phyloP scores from a whole-genome alignment of 805 yeast species.

The Nakazawaea wickerhamii region DNA sequence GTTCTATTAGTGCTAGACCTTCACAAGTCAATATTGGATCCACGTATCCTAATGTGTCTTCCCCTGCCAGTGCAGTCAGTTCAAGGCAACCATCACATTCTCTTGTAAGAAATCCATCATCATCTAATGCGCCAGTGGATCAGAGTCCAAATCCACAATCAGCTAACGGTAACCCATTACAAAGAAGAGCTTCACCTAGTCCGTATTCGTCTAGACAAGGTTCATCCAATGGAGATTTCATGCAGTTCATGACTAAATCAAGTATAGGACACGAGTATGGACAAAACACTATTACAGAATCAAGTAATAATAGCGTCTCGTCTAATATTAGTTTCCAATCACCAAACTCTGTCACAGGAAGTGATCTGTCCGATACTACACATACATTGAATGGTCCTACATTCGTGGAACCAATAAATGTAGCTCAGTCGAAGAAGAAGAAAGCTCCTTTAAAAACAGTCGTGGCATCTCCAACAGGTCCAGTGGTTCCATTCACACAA shows the following conservation, averaged over 20 bases:
- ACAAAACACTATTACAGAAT: not conserved
- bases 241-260: constrained; percentile 8
- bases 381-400: constrained; percentile 6
- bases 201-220: constrained; percentile 15
- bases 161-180: not conserved
- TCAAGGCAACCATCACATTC: constrained; percentile 5
- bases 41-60: constrained; percentile 2
- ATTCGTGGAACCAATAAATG: constrained; percentile 10
- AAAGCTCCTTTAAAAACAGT: constrained; percentile 41
- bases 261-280: not conserved
- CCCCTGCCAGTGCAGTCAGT: not conserved
- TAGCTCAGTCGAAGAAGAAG: constrained; percentile 24
- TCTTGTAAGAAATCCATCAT: not conserved
- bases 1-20: constrained; percentile 53
- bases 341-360: constrained; percentile 8
- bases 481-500: constrained; percentile 70
- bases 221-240: constrained; percentile 14
- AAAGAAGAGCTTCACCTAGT: constrained; percentile 10
- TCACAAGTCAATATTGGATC: constrained; percentile 29
- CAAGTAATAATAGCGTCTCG: constrained; percentile 13
- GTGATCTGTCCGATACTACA: constrained; percentile 19
- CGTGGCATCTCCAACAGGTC: constrained; percentile 52
- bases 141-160: not conserved
- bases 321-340: constrained; percentile 11
- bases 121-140: not conserved